Evolutionary conservation across 345 rosid species (phyloP).

Genomic region (Lumnitzera racemosa): DNA sequence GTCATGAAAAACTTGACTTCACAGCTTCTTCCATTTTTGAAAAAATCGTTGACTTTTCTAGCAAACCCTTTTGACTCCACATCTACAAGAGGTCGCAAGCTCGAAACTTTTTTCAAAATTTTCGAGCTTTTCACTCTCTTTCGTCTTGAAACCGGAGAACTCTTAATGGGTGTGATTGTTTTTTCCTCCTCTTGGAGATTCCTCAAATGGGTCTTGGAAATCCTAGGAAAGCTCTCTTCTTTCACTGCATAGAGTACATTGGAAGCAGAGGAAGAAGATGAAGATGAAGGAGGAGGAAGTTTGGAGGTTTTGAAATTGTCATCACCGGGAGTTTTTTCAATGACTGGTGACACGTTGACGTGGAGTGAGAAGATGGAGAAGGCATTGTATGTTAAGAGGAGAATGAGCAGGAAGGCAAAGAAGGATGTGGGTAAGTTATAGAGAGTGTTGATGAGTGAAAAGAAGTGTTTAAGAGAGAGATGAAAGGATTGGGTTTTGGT

Average conservation of each 20-base stretch:
- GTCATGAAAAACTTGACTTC: slow-evolving; percentile 80
- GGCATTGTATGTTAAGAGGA: slow-evolving; percentile 63
- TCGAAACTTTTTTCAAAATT: slow-evolving; percentile 11
- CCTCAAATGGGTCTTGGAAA: slow-evolving; percentile 27
- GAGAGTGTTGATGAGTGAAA: slow-evolving; percentile 24
- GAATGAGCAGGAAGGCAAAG: slow-evolving; percentile 50
- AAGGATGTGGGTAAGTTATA: slow-evolving; percentile 51
- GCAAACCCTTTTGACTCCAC: slow-evolving; percentile 32
- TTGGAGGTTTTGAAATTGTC: slow-evolving; percentile 17
- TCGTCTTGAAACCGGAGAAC: slow-evolving; percentile 11
- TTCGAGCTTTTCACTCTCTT: slow-evolving; percentile 6
- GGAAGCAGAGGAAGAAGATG: slow-evolving; percentile 21
- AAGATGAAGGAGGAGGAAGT: slow-evolving; percentile 1
- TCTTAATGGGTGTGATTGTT: slow-evolving; percentile 14
- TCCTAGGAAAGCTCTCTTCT: slow-evolving; percentile 33
- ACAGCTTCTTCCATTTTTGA: slow-evolving; percentile 37
- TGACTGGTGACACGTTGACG: slow-evolving; percentile 33
- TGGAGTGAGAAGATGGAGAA: slow-evolving; percentile 56
- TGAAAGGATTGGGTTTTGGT: neutral
- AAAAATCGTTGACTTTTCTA: slow-evolving; percentile 31
- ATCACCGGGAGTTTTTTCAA: slow-evolving; percentile 17
- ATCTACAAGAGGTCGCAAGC: slow-evolving; percentile 6
- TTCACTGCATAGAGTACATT: slow-evolving; percentile 39
- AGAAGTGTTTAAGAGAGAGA: neutral
- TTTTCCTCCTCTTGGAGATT: slow-evolving; percentile 16